phyloP scores from a whole-genome alignment of 1,284 basidiomycete species.

The Macrocystidia cucumis region DNA sequence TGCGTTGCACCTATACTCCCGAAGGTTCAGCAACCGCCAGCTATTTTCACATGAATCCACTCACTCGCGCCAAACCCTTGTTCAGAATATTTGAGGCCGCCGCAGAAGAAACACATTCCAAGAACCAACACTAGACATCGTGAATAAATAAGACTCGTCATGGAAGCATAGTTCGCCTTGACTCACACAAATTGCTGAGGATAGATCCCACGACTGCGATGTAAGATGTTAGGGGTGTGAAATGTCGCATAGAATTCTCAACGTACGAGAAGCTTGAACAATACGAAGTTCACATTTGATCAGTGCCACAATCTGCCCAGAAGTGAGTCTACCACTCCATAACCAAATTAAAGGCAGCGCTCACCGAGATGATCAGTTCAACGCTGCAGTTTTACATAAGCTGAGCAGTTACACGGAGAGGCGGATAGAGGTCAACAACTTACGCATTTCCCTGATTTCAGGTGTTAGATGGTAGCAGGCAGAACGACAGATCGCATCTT shows the following conservation, averaged over 20 bases:
- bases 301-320: conserved; percentile 70
- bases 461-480: conserved; percentile 3
- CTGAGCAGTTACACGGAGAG: background rate
- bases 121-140: conserved; percentile 63
- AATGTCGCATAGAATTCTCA: no score
- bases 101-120: conserved; percentile 76
- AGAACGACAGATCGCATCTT: conserved; percentile 16
- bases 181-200: conserved; percentile 68
- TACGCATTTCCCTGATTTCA: conserved; percentile 64
- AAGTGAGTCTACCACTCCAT: conserved; percentile 7
- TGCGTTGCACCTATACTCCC: conserved; percentile 55
- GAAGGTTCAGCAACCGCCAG: conserved; percentile 4
- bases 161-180: no score
- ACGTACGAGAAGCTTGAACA: no score
- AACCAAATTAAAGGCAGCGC: conserved; percentile 19
- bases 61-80: conserved; percentile 66
- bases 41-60: conserved; percentile 5
- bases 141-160: conserved; percentile 5
- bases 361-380: conserved; percentile 72
- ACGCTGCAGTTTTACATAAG: conserved; percentile 37
- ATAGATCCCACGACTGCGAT: conserved; percentile 74
- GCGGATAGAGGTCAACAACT: conserved; percentile 22
- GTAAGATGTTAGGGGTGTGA: no score
- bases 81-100: conserved; percentile 60
- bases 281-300: conserved; percentile 74